A percentile compares a stretch with the other conserved stretches of the same genome.
Conservation (phyloP, 2,329 filamentous ascomycete genomes). For the Talaromyces islandicus region DNA sequence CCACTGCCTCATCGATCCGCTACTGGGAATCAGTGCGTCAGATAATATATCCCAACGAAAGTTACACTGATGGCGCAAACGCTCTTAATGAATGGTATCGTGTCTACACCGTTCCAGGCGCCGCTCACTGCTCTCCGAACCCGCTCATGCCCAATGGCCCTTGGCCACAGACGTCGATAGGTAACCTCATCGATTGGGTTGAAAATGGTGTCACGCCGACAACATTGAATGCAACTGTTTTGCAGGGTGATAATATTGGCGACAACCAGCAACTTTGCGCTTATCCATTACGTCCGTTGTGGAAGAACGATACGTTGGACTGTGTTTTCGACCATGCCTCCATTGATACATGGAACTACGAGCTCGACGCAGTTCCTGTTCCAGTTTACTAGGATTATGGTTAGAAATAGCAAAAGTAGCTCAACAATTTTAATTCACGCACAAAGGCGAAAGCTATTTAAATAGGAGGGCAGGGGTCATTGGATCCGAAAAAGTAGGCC, state of each 20-base stretch:
- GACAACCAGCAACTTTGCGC: slow-evolving; percentile 30
- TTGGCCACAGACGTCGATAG: slow-evolving; percentile 43
- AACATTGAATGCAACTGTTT: slow-evolving; percentile 23
- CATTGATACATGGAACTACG: slow-evolving; percentile 36
- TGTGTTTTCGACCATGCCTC: slow-evolving; percentile 36
- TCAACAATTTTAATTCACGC: background rate
- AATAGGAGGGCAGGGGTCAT: too few species aligned
- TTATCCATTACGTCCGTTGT: slow-evolving; percentile 28
- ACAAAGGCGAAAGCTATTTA: too few species aligned
- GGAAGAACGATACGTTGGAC: slow-evolving; percentile 29
- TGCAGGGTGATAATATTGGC: slow-evolving; percentile 30
- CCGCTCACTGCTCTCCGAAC: slow-evolving; percentile 47
- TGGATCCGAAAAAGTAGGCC: too few species aligned
- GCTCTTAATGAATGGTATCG: slow-evolving; percentile 50
- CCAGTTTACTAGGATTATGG: slow-evolving; percentile 29
- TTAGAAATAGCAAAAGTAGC: background rate
- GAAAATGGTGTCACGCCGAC: slow-evolving; percentile 43
- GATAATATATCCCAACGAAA: slow-evolving; percentile 43
- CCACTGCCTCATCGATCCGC: slow-evolving; percentile 48
- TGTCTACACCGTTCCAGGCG: slow-evolving; percentile 50
- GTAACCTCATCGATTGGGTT: slow-evolving; percentile 47
- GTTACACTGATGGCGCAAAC: slow-evolving; percentile 32
- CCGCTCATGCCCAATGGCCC: slow-evolving; percentile 37
- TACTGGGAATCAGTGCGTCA: slow-evolving; percentile 51
- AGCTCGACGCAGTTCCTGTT: slow-evolving; percentile 33